Percentiles rank a stretch among this genome's conserved stretches.
phyloP scores from a whole-genome alignment of 345 rosid species.

The Clarkia xantiana region DNA sequence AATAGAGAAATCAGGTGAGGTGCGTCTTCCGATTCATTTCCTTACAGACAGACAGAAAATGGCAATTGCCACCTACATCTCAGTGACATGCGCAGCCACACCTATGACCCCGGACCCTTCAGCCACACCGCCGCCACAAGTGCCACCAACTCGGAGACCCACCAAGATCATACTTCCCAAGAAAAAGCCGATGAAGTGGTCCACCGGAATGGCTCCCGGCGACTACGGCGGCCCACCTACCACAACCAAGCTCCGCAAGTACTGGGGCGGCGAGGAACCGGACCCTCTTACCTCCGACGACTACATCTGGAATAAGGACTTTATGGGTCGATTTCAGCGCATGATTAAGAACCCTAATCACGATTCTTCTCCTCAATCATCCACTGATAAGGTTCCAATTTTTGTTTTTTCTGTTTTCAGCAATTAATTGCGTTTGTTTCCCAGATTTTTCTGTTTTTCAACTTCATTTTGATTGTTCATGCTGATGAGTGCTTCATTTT shows the following conservation, averaged over 20 bases:
- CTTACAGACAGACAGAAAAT: constrained; percentile 12
- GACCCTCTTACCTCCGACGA: constrained; percentile 85
- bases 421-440: too few relatives aligned
- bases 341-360: constrained; percentile 30
- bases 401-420: too few relatives aligned
- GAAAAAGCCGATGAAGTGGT: constrained; percentile 78
- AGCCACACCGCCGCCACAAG: constrained; percentile 6
- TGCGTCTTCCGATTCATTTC: too few relatives aligned
- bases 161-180: constrained; percentile 69
- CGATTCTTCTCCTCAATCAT: constrained; percentile 16
- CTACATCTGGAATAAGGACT: constrained; percentile 87
- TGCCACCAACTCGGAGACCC: constrained; percentile 21
- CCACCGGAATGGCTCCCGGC: constrained; percentile 86
- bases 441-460: not conserved
- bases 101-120: constrained; percentile 42
- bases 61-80: constrained; percentile 45
- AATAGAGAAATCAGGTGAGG: too few relatives aligned
- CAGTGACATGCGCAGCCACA: constrained; percentile 37
- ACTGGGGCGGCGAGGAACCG: constrained; percentile 75
- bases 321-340: constrained; percentile 61
- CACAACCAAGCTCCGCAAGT: constrained; percentile 58
- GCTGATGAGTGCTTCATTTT: not conserved
- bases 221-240: constrained; percentile 88
- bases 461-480: not conserved
- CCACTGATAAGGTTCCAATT: constrained; percentile 34